A percentile compares a stretch with the other conserved stretches of the same genome.
These are phyloP conservation scores for Phaeosphaeria sp. DNA, from an alignment of 2,329 filamentous ascomycete genomes.

Conservation along the genomic window DNA sequence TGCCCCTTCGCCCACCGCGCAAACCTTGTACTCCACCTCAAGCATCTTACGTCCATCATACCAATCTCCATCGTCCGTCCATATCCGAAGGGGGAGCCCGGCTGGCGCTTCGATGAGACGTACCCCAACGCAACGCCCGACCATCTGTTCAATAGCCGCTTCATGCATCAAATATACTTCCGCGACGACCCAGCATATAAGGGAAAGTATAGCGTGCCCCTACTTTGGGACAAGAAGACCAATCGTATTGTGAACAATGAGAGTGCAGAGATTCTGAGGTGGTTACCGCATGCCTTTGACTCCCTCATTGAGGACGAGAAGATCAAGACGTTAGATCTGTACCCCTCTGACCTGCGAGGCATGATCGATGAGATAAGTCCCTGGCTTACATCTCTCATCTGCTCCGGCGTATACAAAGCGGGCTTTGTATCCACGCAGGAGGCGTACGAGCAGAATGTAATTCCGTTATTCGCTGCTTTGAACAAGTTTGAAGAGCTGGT, in stretches of 20 bases:
- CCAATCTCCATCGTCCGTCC: slow-evolving; percentile 66
- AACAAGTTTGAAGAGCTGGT: slow-evolving; percentile 64
- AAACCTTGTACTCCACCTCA: slow-evolving; percentile 64
- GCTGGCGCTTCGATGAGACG: slow-evolving; percentile 65
- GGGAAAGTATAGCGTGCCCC: slow-evolving; percentile 66
- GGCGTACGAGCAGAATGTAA: slow-evolving; percentile 61
- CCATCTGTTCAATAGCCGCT: slow-evolving; percentile 63
- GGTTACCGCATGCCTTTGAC: slow-evolving; percentile 65
- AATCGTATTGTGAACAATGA: slow-evolving; percentile 67
- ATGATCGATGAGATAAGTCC: slow-evolving; percentile 60
- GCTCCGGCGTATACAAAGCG: slow-evolving; percentile 66
- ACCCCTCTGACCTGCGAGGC: slow-evolving; percentile 56
- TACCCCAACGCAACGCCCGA: slow-evolving; percentile 68
- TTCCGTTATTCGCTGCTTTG: slow-evolving; percentile 64
- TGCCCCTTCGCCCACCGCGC: slow-evolving; percentile 70
- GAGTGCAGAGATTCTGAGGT: slow-evolving; percentile 63
- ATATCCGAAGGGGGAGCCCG: slow-evolving; percentile 70
- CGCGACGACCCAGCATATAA: slow-evolving; percentile 65
- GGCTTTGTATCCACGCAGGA: slow-evolving; percentile 65
- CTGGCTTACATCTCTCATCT: slow-evolving; percentile 65
- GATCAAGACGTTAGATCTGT: slow-evolving; percentile 56
- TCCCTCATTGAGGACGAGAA: slow-evolving; percentile 51
- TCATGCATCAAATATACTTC: slow-evolving; percentile 69
- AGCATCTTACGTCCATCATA: slow-evolving; percentile 62
- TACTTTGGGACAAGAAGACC: slow-evolving; percentile 67